These are phyloP conservation scores for Austroboletus niveus DNA, from an alignment of 1,284 basidiomycete species.

Conservation along the genomic window DNA sequence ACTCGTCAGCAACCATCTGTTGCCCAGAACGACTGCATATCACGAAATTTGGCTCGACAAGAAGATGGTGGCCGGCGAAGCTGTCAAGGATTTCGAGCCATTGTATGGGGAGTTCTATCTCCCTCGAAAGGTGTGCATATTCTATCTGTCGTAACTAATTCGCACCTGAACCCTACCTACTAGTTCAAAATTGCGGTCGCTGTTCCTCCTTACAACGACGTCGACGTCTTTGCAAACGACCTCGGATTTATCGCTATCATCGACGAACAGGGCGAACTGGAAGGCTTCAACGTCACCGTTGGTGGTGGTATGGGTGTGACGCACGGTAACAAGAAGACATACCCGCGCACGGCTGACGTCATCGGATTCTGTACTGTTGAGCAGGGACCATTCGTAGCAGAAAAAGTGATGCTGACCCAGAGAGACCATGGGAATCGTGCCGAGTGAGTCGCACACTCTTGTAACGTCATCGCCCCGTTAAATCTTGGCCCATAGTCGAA, in stretches of 20 bases:
- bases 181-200: slow-evolving; percentile 98
- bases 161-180: slow-evolving; percentile 11
- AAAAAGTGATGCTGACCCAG: slow-evolving; percentile 93
- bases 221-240: slow-evolving; percentile 96
- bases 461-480: not conserved
- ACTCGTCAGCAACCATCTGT: slow-evolving; percentile 80
- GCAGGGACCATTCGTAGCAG: slow-evolving; percentile 84
- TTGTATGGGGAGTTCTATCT: slow-evolving; percentile 97
- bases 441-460: slow-evolving; percentile 55
- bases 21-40: slow-evolving; percentile 92
- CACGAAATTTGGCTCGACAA: slow-evolving; percentile 99
- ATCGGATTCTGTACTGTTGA: slow-evolving; percentile 93
- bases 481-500: slow-evolving; percentile 40
- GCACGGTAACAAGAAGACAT: slow-evolving; percentile 98
- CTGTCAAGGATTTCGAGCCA: slow-evolving; percentile 92
- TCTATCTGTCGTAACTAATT: not conserved
- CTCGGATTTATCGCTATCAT: slow-evolving; percentile 94
- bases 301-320: slow-evolving; percentile 99
- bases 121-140: slow-evolving; percentile 72
- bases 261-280: slow-evolving; percentile 66
- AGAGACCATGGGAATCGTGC: slow-evolving; percentile 94
- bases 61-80: slow-evolving; percentile 89
- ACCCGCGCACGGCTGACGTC: slow-evolving; percentile 86
- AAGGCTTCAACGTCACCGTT: slow-evolving; percentile 88
- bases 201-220: slow-evolving; percentile 95